Conservation (phyloP, 345 rosid species). For the Citropsis articulata region DNA sequence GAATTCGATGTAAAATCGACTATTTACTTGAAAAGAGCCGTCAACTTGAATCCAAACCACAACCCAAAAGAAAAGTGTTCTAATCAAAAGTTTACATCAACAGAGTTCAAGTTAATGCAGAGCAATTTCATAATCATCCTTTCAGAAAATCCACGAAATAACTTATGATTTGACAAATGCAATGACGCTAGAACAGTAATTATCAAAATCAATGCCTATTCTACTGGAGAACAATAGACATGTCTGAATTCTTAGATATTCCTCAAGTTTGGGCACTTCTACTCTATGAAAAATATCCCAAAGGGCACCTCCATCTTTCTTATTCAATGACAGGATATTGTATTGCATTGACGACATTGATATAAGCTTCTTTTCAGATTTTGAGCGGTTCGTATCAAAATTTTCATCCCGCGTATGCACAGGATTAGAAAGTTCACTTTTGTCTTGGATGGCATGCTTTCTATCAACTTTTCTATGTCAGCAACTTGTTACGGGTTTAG, state of each 20-base stretch:
- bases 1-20: not conserved
- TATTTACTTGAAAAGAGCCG: not conserved
- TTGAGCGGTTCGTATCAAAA: no score
- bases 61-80: not conserved
- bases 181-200: not conserved
- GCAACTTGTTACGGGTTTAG: no score
- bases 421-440: no score
- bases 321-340: not conserved
- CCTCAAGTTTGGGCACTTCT: conserved; percentile 33
- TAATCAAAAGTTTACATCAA: not conserved
- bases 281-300: conserved; percentile 49
- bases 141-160: not conserved
- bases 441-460: no score
- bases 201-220: conserved; percentile 19
- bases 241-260: conserved; percentile 25
- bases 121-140: not conserved
- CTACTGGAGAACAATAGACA: conserved; percentile 31
- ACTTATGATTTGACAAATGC: not conserved
- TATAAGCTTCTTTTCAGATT: no score
- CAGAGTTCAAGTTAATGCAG: not conserved
- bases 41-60: not conserved
- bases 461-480: no score
- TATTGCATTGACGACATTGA: no score
- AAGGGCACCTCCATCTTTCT: conserved; percentile 39
- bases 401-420: no score